Percentiles rank a stretch among this genome's conserved stretches.
Conservation (phyloP, 768 basidiomycete species). For the Mycena vitilis region DNA sequence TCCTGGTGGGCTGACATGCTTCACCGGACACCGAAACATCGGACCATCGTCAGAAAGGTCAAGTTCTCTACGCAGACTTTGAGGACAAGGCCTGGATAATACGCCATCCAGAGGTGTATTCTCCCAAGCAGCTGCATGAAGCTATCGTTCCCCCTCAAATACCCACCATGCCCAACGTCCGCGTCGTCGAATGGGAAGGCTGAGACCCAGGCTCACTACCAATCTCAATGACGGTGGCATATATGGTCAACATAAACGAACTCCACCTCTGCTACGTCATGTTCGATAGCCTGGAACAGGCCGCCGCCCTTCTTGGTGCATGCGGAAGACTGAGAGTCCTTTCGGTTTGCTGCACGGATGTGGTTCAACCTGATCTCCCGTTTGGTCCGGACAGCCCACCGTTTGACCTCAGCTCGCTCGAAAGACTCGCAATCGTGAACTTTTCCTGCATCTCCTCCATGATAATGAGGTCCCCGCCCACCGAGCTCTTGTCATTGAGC, state of each 20-base stretch:
- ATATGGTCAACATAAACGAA: constrained; percentile 1
- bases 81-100: background rate
- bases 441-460: background rate
- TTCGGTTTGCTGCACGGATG: background rate
- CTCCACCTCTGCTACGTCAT: background rate
- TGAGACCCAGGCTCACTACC: background rate
- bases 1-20: constrained; percentile 20
- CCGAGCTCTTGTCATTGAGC: constrained; percentile 5
- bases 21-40: constrained; percentile 12
- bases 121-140: background rate
- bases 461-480: constrained; percentile 1
- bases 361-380: background rate
- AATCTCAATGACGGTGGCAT: background rate
- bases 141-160: background rate
- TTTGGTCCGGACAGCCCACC: background rate
- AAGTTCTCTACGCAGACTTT: constrained; percentile 4
- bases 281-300: background rate
- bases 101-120: background rate
- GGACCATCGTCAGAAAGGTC: constrained; percentile 14
- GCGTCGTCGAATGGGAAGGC: constrained; percentile 12
- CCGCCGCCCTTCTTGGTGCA: background rate
- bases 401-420: constrained; percentile 5
- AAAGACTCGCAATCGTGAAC: background rate
- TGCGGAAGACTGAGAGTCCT: constrained; percentile 15
- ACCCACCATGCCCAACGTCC: constrained; percentile 15